phyloP scores from a whole-genome alignment of 2,329 filamentous ascomycete species.

The Sarocladiaceae sp. region DNA sequence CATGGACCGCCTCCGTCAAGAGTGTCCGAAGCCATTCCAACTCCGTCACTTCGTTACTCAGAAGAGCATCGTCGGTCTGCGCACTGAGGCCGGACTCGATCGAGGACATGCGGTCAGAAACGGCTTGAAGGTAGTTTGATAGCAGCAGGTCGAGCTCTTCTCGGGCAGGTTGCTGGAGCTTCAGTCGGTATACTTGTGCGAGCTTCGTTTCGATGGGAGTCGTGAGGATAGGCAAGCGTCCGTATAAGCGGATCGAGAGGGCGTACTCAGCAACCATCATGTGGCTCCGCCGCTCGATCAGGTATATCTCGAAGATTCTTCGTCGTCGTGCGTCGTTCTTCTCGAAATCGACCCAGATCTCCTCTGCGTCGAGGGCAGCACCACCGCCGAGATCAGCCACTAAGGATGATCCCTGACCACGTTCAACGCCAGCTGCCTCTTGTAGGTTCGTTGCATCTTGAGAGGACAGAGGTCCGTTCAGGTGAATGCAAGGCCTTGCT shows the following conservation, averaged over 20 bases:
- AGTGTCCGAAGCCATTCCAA: conserved; percentile 55
- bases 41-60: conserved; percentile 47
- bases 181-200: conserved; percentile 24
- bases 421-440: conserved; percentile 63
- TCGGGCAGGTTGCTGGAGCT: conserved; percentile 17
- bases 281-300: conserved; percentile 64
- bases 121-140: conserved; percentile 40
- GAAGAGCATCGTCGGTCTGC: conserved; percentile 41
- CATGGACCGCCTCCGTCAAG: conserved; percentile 66
- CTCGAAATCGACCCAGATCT: conserved; percentile 54
- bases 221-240: conserved; percentile 28
- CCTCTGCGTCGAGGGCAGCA: conserved; percentile 43
- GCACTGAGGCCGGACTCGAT: conserved; percentile 43
- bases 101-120: conserved; percentile 42
- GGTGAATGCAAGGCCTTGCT: conserved; percentile 63
- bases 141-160: conserved; percentile 39
- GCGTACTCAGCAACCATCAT: conserved; percentile 56
- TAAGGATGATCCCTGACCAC: conserved; percentile 51
- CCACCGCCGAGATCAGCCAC: conserved; percentile 44
- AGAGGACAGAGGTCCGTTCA: conserved; percentile 65
- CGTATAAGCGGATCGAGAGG: conserved; percentile 41
- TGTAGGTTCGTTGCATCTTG: conserved; percentile 73
- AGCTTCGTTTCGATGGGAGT: conserved; percentile 20
- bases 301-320: conserved; percentile 64
- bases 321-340: conserved; percentile 55